phyloP scores from a whole-genome alignment of 768 basidiomycete species.

The Russula lepida region DNA sequence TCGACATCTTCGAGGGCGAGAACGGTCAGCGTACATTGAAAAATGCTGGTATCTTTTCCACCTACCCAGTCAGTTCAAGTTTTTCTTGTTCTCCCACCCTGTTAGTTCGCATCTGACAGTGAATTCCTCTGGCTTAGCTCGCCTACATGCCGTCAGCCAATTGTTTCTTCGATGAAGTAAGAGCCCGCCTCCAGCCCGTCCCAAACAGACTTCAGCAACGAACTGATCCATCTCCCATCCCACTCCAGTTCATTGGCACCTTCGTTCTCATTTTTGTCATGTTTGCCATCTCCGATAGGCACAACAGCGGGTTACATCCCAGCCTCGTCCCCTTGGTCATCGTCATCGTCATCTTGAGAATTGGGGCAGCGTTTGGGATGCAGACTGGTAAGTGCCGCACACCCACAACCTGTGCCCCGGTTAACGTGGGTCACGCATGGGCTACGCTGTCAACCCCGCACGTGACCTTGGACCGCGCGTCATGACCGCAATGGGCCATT shows the following conservation, averaged over 20 bases:
- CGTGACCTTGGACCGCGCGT: constrained; percentile 65
- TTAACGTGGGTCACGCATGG: constrained; percentile 24
- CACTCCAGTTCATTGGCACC: constrained; percentile 43
- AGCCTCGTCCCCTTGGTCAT: constrained; percentile 48
- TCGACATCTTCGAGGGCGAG: constrained; percentile 56
- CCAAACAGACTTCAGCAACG: background rate
- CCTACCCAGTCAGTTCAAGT: constrained; percentile 44
- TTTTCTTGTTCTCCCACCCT: background rate
- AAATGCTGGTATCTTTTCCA: constrained; percentile 51
- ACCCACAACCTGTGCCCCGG: background rate
- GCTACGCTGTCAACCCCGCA: constrained; percentile 59
- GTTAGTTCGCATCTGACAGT: background rate
- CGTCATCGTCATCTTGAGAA: constrained; percentile 48
- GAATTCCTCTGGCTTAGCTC: constrained; percentile 23
- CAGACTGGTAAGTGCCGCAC: constrained; percentile 33
- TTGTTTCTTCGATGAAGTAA: constrained; percentile 40
- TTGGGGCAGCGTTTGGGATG: constrained; percentile 51
- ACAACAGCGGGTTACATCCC: constrained; percentile 39
- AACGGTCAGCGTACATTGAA: constrained; percentile 43
- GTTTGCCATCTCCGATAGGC: constrained; percentile 46
- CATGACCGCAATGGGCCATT: constrained; percentile 60
- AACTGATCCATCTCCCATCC: background rate
- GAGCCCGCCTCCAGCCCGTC: background rate
- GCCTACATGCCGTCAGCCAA: constrained; percentile 36
- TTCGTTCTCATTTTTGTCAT: constrained; percentile 49